A percentile compares a stretch with the other conserved stretches of the same genome.
Conservation (phyloP, 805 yeast genomes). For the Komagataella pseudopastoris region DNA sequence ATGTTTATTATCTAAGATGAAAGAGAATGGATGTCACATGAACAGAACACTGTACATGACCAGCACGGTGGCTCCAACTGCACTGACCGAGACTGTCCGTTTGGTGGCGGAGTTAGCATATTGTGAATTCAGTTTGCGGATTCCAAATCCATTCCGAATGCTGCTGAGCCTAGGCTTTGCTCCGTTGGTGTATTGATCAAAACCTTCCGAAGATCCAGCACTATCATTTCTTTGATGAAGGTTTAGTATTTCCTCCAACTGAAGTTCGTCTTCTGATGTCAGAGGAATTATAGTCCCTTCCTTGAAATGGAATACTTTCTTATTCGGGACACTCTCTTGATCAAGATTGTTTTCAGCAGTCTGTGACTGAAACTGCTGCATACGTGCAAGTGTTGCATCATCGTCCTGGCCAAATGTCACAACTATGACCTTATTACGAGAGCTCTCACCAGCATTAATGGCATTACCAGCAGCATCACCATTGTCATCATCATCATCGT, state of each 20-base stretch:
- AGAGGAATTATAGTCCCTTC: background rate
- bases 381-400: background rate
- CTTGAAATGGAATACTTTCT: background rate
- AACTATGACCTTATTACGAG: background rate
- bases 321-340: background rate
- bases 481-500: constrained; percentile 1
- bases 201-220: background rate
- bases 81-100: background rate
- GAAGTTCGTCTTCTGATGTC: background rate
- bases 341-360: background rate
- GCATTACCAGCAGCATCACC: no score
- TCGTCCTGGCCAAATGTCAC: background rate
- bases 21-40: background rate
- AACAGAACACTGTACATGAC: background rate
- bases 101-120: background rate
- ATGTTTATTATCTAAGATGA: background rate
- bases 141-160: background rate
- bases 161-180: background rate
- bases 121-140: background rate
- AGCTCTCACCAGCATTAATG: background rate
- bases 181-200: background rate
- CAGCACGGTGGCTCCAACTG: background rate
- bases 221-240: background rate
- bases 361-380: background rate
- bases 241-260: background rate